phyloP scores from a whole-genome alignment of 2,329 filamentous ascomycete species.

The Endoconidiophora laricicola region DNA sequence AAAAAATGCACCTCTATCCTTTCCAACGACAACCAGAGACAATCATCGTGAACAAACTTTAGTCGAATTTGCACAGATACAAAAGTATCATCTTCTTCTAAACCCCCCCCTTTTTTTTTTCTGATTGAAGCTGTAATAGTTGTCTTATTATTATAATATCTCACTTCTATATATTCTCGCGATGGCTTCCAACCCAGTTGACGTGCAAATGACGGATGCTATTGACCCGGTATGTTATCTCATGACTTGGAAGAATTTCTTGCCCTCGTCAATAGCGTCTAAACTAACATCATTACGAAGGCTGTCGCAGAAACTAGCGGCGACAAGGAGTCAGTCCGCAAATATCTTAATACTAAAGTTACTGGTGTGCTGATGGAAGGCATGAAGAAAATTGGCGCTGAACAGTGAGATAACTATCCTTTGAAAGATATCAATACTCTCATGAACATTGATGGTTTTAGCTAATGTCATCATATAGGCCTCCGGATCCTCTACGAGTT shows the following conservation, averaged over 20 bases:
- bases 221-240: conserved; percentile 4
- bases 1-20: too few relatives aligned
- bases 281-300: conserved; percentile 20
- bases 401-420: conserved; percentile 38
- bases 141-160: too few relatives aligned
- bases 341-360: conserved; percentile 56
- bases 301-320: conserved; percentile 29
- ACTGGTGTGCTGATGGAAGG: conserved; percentile 53
- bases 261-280: not conserved
- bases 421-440: not conserved
- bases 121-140: too few relatives aligned
- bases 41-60: too few relatives aligned
- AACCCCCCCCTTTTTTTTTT: too few relatives aligned
- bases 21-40: too few relatives aligned
- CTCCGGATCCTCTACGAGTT: conserved; percentile 49
- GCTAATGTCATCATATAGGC: conserved; percentile 24
- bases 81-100: too few relatives aligned
- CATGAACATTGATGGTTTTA: not conserved
- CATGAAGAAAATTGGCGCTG: conserved; percentile 55
- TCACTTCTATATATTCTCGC: too few relatives aligned
- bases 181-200: conserved; percentile 5
- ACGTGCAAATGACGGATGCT: conserved; percentile 10
- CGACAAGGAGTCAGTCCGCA: conserved; percentile 51
- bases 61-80: too few relatives aligned
- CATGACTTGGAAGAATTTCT: not conserved